Percentiles rank a stretch among this genome's conserved stretches.
Evolutionary conservation across 352 stramenopile species (phyloP).

Genomic region (Phytopythium delawarense): DNA sequence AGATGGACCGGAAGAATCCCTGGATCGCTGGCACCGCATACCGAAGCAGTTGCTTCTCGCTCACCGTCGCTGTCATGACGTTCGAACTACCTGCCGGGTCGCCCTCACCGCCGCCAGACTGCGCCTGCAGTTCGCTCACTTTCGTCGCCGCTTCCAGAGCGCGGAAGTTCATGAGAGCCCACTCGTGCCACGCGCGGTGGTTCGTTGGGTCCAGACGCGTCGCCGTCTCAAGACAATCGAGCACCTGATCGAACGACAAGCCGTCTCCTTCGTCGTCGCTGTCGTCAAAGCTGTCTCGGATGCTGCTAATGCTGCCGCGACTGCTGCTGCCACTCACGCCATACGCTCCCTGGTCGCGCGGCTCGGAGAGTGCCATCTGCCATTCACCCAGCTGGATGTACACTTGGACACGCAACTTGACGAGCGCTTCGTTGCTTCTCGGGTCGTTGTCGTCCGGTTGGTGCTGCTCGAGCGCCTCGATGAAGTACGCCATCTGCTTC

Average conservation of each 20-base stretch:
- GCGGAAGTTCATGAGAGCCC: constrained; percentile 97
- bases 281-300: constrained; percentile 3
- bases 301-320: constrained; percentile 1
- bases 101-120: not conserved
- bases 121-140: constrained; percentile 8
- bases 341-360: constrained; percentile 63
- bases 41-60: constrained; percentile 45
- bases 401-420: constrained; percentile 75
- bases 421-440: constrained; percentile 56
- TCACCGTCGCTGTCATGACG: constrained; percentile 14
- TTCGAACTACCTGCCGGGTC: not conserved
- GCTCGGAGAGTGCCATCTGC: constrained; percentile 76
- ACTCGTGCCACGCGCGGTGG: constrained; percentile 98
- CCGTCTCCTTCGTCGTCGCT: constrained; percentile 8
- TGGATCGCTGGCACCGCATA: constrained; percentile 94
- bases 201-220: constrained; percentile 87
- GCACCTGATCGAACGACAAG: constrained; percentile 59
- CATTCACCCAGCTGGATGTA: constrained; percentile 86
- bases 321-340: constrained; percentile 12
- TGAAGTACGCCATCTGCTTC: constrained; percentile 83
- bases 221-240: constrained; percentile 76
- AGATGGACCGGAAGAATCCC: constrained; percentile 97
- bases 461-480: constrained; percentile 69
- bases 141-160: constrained; percentile 63
- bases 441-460: constrained; percentile 34